phyloP scores from a whole-genome alignment of 2,329 filamentous ascomycete genomes.

The Colletotrichum falcatum region DNA sequence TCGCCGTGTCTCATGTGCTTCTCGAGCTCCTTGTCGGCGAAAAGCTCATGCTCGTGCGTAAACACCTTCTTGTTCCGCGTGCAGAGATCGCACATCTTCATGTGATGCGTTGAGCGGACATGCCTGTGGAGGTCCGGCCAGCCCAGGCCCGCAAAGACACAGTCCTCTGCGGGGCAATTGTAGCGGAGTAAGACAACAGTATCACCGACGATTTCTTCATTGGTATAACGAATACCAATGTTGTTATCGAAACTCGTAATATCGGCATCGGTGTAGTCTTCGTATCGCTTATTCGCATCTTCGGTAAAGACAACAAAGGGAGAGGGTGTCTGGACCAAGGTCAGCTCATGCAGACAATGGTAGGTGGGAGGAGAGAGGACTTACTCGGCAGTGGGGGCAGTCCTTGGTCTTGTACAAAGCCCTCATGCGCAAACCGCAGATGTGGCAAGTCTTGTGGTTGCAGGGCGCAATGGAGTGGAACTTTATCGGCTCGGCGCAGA shows the following conservation, averaged over 20 bases:
- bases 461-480: slow-evolving; percentile 93
- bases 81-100: slow-evolving; percentile 92
- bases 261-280: slow-evolving; percentile 81
- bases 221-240: slow-evolving; percentile 92
- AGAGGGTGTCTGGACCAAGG: slow-evolving; percentile 68
- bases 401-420: slow-evolving; percentile 96
- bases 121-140: slow-evolving; percentile 75
- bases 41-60: slow-evolving; percentile 96
- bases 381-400: slow-evolving; percentile 93
- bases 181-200: slow-evolving; percentile 89
- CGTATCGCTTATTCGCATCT: slow-evolving; percentile 81
- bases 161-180: slow-evolving; percentile 90
- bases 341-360: slow-evolving; percentile 40
- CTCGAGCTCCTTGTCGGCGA: slow-evolving; percentile 82
- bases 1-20: slow-evolving; percentile 93
- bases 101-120: slow-evolving; percentile 84
- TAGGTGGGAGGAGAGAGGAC: slow-evolving; percentile 45
- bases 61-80: slow-evolving; percentile 97
- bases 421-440: slow-evolving; percentile 90
- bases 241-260: slow-evolving; percentile 85
- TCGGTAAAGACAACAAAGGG: slow-evolving; percentile 94
- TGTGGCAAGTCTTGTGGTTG: slow-evolving; percentile 97
- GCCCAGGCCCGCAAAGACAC: slow-evolving; percentile 81
- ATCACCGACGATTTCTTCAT: slow-evolving; percentile 89
- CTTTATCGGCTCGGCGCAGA: slow-evolving; percentile 90